Percentiles rank a stretch among this genome's conserved stretches.
Evolutionary conservation across 306 rosid genomes (phyloP).

Genomic region (Cicer judaicum): DNA sequence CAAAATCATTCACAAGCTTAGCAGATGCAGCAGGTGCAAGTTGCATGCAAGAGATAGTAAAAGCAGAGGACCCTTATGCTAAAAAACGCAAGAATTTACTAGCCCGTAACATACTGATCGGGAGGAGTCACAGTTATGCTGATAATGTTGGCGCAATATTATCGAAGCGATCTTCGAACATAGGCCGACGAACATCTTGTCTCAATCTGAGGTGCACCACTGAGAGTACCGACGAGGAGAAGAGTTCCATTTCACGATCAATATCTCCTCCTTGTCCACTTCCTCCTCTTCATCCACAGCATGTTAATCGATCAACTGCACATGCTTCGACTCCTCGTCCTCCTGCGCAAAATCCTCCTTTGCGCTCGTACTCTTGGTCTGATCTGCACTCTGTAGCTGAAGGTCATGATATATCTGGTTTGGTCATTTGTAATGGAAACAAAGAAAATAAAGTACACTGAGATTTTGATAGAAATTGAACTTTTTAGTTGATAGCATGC

Average conservation of each 20-base stretch:
- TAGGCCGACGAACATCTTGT: constrained; percentile 50
- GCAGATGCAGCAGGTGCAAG: constrained; percentile 61
- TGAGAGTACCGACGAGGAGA: constrained; percentile 49
- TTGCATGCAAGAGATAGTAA: constrained; percentile 65
- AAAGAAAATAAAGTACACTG: constrained; percentile 48
- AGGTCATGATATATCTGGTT: constrained; percentile 55
- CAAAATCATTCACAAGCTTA: constrained; percentile 87
- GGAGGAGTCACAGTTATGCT: constrained; percentile 53
- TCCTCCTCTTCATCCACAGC: constrained; percentile 72
- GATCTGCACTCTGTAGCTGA: constrained; percentile 62
- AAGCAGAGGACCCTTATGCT: constrained; percentile 78
- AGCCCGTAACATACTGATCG: constrained; percentile 48
- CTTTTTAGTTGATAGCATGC: constrained; percentile 38
- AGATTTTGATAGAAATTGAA: constrained; percentile 40
- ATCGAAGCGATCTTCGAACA: constrained; percentile 61
- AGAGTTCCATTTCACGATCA: constrained; percentile 48
- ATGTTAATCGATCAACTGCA: constrained; percentile 40
- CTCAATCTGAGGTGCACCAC: constrained; percentile 39
- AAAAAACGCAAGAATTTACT: constrained; percentile 76
- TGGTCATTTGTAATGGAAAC: constrained; percentile 58
- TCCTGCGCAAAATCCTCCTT: constrained; percentile 46
- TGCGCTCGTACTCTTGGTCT: constrained; percentile 71
- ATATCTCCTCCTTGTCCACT: constrained; percentile 58
- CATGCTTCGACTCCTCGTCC: constrained; percentile 47
- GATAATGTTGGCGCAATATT: constrained; percentile 48